Percentiles rank a stretch among this genome's conserved stretches.
Conservation (phyloP, 139 green algal genomes). For the Diplosphaera chodatii region DNA sequence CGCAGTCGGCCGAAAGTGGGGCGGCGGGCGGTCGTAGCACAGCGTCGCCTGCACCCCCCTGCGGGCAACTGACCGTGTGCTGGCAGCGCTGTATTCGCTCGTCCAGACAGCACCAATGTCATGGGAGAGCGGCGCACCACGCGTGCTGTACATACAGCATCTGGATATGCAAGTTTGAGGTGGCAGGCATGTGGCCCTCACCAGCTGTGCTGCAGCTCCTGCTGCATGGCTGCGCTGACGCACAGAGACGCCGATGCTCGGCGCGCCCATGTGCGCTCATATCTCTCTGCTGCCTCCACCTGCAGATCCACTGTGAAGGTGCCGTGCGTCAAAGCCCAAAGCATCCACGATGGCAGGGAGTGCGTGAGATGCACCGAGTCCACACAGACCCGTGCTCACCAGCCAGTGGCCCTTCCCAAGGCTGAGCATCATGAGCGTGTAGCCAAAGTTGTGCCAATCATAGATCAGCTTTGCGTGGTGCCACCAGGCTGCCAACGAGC, state of each 20-base stretch:
- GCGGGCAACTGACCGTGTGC: too few relatives aligned
- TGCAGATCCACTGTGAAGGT: too few relatives aligned
- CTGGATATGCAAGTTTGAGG: too few relatives aligned
- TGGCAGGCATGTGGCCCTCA: too few relatives aligned
- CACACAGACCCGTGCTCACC: too few relatives aligned
- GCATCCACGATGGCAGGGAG: too few relatives aligned
- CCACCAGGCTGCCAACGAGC: conserved; percentile 50
- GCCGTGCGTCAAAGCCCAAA: too few relatives aligned
- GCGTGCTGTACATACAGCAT: too few relatives aligned
- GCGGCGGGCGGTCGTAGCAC: conserved; percentile 81
- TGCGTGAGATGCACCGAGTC: too few relatives aligned
- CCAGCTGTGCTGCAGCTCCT: conserved; percentile 63
- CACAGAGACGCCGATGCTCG: conserved; percentile 58
- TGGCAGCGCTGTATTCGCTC: too few relatives aligned
- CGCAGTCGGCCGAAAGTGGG: conserved; percentile 55
- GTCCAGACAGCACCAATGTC: too few relatives aligned
- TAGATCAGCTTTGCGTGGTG: conserved; percentile 65
- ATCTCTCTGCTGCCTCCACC: conserved; percentile 42
- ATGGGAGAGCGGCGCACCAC: too few relatives aligned
- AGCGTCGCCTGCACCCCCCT: conserved; percentile 60
- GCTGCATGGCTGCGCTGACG: conserved; percentile 82
- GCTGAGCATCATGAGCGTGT: conserved; percentile 79
- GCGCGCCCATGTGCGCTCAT: conserved; percentile 58
- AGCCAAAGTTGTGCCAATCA: conserved; percentile 97
- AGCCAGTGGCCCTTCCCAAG: conserved; percentile 44